Conservation (phyloP, 2,329 filamentous ascomycete species). For the Penicillium sp. region DNA sequence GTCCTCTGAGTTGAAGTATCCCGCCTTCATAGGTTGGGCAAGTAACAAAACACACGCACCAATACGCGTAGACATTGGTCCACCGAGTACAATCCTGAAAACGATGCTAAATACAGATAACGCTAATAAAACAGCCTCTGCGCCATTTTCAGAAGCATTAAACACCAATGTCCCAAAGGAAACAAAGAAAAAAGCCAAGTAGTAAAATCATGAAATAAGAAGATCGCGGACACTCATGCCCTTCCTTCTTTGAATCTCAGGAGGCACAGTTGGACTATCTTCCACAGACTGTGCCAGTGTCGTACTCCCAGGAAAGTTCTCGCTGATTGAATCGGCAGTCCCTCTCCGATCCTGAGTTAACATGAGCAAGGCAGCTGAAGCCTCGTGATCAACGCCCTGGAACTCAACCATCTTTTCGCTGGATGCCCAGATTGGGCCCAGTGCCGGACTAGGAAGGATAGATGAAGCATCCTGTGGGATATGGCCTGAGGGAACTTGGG, state of each 20-base stretch:
- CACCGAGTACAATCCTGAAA: not conserved
- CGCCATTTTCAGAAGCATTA: not conserved
- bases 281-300: conserved; percentile 1
- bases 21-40: not conserved
- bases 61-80: not conserved
- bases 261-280: not conserved
- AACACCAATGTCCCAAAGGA: not conserved
- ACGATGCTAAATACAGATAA: not conserved
- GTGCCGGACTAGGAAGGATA: conserved; percentile 39
- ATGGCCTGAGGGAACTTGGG: conserved; percentile 25
- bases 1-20: not conserved
- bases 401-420: conserved; percentile 26
- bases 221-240: conserved; percentile 59
- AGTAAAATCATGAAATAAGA: conserved; percentile 46
- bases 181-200: not conserved
- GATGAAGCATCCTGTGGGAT: conserved; percentile 29
- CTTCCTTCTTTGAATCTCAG: conserved; percentile 37
- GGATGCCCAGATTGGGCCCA: conserved; percentile 30
- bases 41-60: not conserved
- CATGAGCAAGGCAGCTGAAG: conserved; percentile 84
- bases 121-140: not conserved
- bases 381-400: conserved; percentile 66
- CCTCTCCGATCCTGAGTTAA: conserved; percentile 73
- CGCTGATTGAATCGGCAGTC: conserved; percentile 36
- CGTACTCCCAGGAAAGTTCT: conserved; percentile 17